Evolutionary conservation across 78 protist genomes (phyloP).

Genomic region (Guillardia theta): DNA sequence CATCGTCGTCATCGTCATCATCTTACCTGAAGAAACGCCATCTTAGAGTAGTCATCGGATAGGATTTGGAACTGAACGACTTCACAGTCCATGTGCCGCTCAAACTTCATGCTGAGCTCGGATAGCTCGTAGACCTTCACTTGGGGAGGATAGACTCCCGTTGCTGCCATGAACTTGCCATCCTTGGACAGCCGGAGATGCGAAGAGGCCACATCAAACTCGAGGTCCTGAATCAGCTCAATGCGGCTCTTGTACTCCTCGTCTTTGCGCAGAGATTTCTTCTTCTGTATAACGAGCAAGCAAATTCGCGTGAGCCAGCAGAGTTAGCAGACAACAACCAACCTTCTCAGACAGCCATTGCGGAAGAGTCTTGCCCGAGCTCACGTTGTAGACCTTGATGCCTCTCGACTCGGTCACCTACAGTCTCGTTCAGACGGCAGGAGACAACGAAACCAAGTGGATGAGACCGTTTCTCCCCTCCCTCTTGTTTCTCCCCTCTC

Average conservation of each 20-base stretch:
- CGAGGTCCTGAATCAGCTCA: slow-evolving; percentile 82
- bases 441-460: no score
- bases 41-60: slow-evolving; percentile 89
- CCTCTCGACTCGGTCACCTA: slow-evolving; percentile 10
- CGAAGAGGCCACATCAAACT: neutral
- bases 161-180: slow-evolving; percentile 72
- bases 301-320: neutral
- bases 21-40: slow-evolving; percentile 66
- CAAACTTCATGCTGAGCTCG: slow-evolving; percentile 84
- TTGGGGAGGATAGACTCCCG: slow-evolving; percentile 67
- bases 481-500: no score
- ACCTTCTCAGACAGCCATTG: neutral
- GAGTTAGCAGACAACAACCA: neutral
- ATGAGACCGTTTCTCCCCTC: no score
- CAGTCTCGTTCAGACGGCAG: no score
- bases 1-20: neutral
- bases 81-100: slow-evolving; percentile 81
- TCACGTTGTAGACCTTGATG: slow-evolving; percentile 5
- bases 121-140: slow-evolving; percentile 80
- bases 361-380: slow-evolving; percentile 48
- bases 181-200: slow-evolving; percentile 61
- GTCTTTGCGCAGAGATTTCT: neutral
- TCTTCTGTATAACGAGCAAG: neutral
- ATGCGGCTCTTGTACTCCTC: slow-evolving; percentile 69
- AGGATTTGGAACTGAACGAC: slow-evolving; percentile 67